Conservation (phyloP, 2,329 filamentous ascomycete species). For the Epicoccum sorghinum region DNA sequence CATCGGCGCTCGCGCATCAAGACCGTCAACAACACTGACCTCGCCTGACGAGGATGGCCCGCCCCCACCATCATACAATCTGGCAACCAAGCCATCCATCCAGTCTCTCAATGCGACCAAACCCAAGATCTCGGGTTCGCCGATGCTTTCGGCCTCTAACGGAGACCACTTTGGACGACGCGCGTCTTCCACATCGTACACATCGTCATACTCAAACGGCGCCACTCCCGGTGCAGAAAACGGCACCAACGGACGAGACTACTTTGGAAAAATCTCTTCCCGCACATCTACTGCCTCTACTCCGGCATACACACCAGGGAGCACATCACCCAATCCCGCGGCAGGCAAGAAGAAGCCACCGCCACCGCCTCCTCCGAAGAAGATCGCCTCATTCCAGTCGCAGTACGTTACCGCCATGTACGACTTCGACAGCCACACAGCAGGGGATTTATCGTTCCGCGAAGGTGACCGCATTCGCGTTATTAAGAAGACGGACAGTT, state of each 20-base stretch:
- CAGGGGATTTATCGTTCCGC: slow-evolving; percentile 73
- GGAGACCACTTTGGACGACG: slow-evolving; percentile 40
- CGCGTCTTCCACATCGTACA: slow-evolving; percentile 39
- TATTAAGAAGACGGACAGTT: slow-evolving; percentile 77
- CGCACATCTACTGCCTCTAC: slow-evolving; percentile 41
- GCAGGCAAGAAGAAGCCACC: slow-evolving; percentile 74
- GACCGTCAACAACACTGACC: slow-evolving; percentile 32
- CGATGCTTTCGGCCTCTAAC: slow-evolving; percentile 39
- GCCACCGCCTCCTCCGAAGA: slow-evolving; percentile 72
- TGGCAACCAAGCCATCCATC: slow-evolving; percentile 44
- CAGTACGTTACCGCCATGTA: slow-evolving; percentile 76
- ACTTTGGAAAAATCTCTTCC: slow-evolving; percentile 53
- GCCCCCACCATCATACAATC: slow-evolving; percentile 34
- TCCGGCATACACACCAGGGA: slow-evolving; percentile 30
- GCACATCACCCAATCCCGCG: slow-evolving; percentile 50
- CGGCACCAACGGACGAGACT: slow-evolving; percentile 38
- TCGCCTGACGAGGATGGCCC: slow-evolving; percentile 34
- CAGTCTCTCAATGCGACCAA: slow-evolving; percentile 42
- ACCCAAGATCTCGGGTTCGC: slow-evolving; percentile 44
- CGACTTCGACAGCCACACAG: slow-evolving; percentile 72
- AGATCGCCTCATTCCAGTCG: slow-evolving; percentile 55
- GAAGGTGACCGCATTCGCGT: slow-evolving; percentile 81
- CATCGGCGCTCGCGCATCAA: slow-evolving; percentile 35
- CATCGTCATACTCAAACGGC: slow-evolving; percentile 38
- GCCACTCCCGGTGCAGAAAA: slow-evolving; percentile 14